These are phyloP conservation scores for Leishmania turanica DNA, from an alignment of 208 protist genomes.

Conservation along the genomic window DNA sequence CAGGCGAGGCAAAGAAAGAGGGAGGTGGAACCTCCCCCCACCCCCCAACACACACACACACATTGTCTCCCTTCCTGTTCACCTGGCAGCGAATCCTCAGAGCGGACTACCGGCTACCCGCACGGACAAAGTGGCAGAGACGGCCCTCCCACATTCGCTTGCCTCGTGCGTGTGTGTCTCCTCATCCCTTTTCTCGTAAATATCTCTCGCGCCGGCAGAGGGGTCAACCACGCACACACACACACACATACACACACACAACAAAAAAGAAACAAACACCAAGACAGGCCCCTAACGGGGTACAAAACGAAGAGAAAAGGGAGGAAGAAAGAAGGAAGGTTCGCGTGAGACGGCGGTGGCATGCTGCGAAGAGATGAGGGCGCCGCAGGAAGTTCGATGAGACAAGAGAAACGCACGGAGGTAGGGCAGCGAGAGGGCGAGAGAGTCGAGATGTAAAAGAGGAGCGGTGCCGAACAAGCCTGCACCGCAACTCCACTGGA, in stretches of 20 bases:
- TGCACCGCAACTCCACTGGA: neutral
- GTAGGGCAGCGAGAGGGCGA: neutral
- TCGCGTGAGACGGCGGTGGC: neutral
- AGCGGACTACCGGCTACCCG: constrained; percentile 1
- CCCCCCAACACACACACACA: neutral
- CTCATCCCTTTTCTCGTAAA: too few species aligned
- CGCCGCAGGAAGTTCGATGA: constrained; percentile 7
- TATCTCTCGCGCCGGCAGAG: too few species aligned
- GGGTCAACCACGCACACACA: neutral
- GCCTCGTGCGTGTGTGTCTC: neutral
- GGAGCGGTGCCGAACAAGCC: neutral
- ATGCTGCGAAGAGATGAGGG: neutral
- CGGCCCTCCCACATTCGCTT: neutral
- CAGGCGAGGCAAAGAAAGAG: neutral
- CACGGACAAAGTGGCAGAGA: neutral
- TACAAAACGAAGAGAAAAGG: neutral
- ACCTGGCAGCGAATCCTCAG: neutral
- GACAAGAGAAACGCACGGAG: neutral
- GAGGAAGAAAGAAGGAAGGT: constrained; percentile 8
- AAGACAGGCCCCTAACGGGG: neutral
- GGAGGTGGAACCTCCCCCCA: neutral
- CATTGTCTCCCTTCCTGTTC: neutral
- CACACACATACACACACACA: neutral
- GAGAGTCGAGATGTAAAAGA: neutral
- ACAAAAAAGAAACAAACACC: neutral